Conservation (phyloP, 768 basidiomycete species). For the Termitomyces sp. region DNA sequence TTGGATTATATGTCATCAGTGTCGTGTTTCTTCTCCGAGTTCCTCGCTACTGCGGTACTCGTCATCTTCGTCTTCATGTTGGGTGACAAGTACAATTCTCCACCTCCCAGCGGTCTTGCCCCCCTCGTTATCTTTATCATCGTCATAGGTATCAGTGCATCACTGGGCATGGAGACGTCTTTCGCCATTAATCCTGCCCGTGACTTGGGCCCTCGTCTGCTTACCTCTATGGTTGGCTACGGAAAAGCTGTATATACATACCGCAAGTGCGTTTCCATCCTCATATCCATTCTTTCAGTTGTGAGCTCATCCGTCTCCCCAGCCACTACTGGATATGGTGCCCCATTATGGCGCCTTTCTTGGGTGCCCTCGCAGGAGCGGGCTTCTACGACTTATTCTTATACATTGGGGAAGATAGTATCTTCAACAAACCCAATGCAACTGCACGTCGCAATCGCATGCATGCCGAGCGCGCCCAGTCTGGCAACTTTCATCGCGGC, state of each 20-base stretch:
- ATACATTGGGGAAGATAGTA: conserved; percentile 50
- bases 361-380: conserved; percentile 48
- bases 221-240: conserved; percentile 67
- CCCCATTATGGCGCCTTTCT: conserved; percentile 49
- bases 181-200: conserved; percentile 38
- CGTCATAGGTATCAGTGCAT: conserved; percentile 48
- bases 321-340: conserved; percentile 77
- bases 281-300: neutral
- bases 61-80: conserved; percentile 47
- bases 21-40: conserved; percentile 43
- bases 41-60: conserved; percentile 51
- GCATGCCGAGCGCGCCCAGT: conserved; percentile 7
- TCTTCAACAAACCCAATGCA: conserved; percentile 37
- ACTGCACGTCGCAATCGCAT: conserved; percentile 6
- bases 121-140: conserved; percentile 51
- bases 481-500: conserved; percentile 6
- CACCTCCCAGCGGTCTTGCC: conserved; percentile 44
- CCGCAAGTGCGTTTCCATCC: conserved; percentile 25
- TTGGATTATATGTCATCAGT: conserved; percentile 32
- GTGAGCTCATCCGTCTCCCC: conserved; percentile 7
- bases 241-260: conserved; percentile 37
- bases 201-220: conserved; percentile 52
- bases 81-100: conserved; percentile 45
- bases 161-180: conserved; percentile 57
- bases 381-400: conserved; percentile 53